Base-by-base conservation (phyloP, 2,329 filamentous ascomycete genomes). In the Exophiala alcalophila region DNA sequence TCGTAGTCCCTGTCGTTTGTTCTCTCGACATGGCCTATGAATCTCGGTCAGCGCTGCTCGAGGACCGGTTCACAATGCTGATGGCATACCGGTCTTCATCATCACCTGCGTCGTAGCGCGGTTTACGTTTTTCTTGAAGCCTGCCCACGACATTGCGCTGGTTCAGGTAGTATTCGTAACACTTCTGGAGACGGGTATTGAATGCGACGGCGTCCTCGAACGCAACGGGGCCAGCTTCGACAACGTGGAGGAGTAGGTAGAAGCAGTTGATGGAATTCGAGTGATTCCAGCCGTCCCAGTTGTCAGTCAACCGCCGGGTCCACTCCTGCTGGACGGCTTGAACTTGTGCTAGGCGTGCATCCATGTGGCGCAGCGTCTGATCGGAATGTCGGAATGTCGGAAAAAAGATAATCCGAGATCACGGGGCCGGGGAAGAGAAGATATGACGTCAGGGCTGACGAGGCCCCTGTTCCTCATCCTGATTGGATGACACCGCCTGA, bases 21-120 rank as follows among this genome's bases (percentile, higher is more conserved):
- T 72, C 92, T 91, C 70, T 98, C 92, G 59, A 98, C 94, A 73
- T 97, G 92, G 48, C 92, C 87, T 81, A 57, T 29, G 37, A 28
- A 14, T 23, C 30, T 37, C 32, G 23, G 27, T 33, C 28, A 35
- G 26, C 27, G 40, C 30, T 42, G 19, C 24, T 10, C 16, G 14
- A 52, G 48, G 41, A 50, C 46, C 54, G 36, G 30, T 26, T 60
- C 74, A 53, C 10, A 15, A n/a, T n/a, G 16, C 8, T 10, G 15
- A 19, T n/a, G 15, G 18, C 32, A 41, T 66, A 86, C 83, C 87
- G 44, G 90, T 94, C 78, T 98, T 98, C 91, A 98, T 97, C 88
- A 98, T 96, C 52, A 97, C 91, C 82, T 96, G 90, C 71, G 94
- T 98, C 69, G 91, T 96, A 60, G 91, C 91, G 73, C 92, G 88